These are phyloP conservation scores for Volutella citrinella DNA, from an alignment of 2,329 filamentous ascomycete species.

Conservation along the genomic window DNA sequence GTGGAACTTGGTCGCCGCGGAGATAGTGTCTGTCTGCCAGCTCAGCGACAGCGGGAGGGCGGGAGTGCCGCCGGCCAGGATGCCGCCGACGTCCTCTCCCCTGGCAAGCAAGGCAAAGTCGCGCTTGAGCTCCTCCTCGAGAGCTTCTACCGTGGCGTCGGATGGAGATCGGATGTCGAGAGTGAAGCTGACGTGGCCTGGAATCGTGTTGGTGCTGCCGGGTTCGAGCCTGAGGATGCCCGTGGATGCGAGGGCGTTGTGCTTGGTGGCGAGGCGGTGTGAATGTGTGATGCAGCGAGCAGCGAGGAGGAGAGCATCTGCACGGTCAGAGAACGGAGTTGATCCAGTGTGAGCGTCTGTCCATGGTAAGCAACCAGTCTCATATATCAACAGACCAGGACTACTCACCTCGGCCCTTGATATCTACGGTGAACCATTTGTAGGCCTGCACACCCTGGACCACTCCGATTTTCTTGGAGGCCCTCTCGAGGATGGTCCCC, in stretches of 20 bases:
- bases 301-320: constrained; percentile 12
- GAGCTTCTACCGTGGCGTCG: constrained; percentile 51
- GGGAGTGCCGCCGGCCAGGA: constrained; percentile 14
- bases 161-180: constrained; percentile 62
- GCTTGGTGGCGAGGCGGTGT: constrained; percentile 10
- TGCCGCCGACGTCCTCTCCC: constrained; percentile 39
- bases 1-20: constrained; percentile 60
- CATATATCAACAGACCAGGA: background rate
- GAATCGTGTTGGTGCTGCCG: constrained; percentile 16
- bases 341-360: constrained; percentile 15
- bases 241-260: constrained; percentile 12
- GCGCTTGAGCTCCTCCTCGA: constrained; percentile 20
- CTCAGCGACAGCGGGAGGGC: constrained; percentile 23
- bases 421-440: constrained; percentile 28
- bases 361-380: too few relatives aligned
- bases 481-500: constrained; percentile 65
- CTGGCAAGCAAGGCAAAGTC: constrained; percentile 19
- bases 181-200: constrained; percentile 31
- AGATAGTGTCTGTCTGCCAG: constrained; percentile 60
- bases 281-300: constrained; percentile 14
- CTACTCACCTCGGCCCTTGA: constrained; percentile 25
- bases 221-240: constrained; percentile 11
- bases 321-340: constrained; percentile 10
- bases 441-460: constrained; percentile 32
- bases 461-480: constrained; percentile 26